A percentile compares a stretch with the other conserved stretches of the same genome.
phyloP scores from a whole-genome alignment of 352 stramenopile genomes.

The Pythium scleroteichum region DNA sequence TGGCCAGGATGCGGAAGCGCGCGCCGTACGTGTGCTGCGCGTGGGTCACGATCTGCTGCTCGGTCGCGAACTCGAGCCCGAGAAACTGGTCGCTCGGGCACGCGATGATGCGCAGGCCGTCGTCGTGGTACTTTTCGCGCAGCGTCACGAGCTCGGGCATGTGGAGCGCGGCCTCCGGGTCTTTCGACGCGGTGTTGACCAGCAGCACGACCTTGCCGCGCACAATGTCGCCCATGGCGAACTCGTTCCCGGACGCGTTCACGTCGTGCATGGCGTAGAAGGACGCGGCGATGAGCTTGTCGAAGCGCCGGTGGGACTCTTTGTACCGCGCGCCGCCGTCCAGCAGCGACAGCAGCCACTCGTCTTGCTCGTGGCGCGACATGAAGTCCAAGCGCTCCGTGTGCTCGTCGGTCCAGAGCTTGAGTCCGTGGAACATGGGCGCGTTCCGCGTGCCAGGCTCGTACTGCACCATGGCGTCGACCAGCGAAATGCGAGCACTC shows the following conservation, averaged over 20 bases:
- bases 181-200: conserved; percentile 81
- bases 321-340: conserved; percentile 29
- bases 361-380: conserved; percentile 7
- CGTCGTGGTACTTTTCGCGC: conserved; percentile 39
- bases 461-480: conserved; percentile 22
- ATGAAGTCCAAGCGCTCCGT: conserved; percentile 25
- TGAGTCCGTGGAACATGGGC: conserved; percentile 27
- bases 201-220: conserved; percentile 52
- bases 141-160: conserved; percentile 76
- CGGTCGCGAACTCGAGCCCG: conserved; percentile 49
- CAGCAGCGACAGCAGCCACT: conserved; percentile 26
- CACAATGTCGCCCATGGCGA: conserved; percentile 30
- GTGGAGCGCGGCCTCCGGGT: conserved; percentile 69
- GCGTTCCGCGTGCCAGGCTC: neutral
- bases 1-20: conserved; percentile 46
- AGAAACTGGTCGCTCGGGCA: conserved; percentile 86
- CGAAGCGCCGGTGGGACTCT: conserved; percentile 12
- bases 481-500: neutral
- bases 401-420: conserved; percentile 18
- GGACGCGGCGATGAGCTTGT: neutral
- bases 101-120: conserved; percentile 51
- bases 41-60: conserved; percentile 38
- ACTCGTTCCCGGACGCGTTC: conserved; percentile 10
- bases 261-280: conserved; percentile 31
- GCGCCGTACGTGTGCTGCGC: conserved; percentile 27